Evolutionary conservation across 2,329 filamentous ascomycete species (phyloP), one percentile per base, ranked within the genome.

Genomic region (Colletotrichum melonis): DNA sequence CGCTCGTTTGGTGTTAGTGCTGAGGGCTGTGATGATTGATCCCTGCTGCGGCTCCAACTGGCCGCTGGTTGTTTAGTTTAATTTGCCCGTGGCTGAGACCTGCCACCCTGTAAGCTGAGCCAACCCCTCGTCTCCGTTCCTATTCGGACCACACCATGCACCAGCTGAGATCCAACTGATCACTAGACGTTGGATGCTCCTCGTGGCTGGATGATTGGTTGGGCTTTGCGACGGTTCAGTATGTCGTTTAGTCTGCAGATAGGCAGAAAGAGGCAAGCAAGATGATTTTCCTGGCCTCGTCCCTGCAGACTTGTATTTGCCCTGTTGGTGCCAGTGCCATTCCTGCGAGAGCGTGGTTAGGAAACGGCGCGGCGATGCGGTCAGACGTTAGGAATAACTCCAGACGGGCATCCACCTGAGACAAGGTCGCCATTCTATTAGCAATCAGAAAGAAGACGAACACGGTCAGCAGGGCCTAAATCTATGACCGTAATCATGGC

Each of bases 31-130:
- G 35, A 14, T 59, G 54, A 56, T 55, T 35, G 16, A 69, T 52
- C 70, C 69, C 58, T 70, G 70, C 42, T 70, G 70, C 70, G 70
- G 67, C 70, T 69, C 58, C 35, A 62, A 63, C 26, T 68, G 54
- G 28, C 54, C 59, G 24, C 59, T 12, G 42, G 30, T 59, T 19
- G 16, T 32, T 55, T 24, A 32, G 59, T 52, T 65, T 58, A 38
- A 42, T 35, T 64, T 66, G 59, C 42, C 28, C 30, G 56, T 73
- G 70, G 67, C 70, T 73, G 70, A 73, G 67, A 62, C 67, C 69
- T 57, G 42, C 67, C 59, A 69, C 54, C 69, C 69, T 69, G 54
- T 59, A 57, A 54, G 22, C 56, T 42, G 70, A 65, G 38, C 46
- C 67, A 70, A 60, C 60, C 58, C 57, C 42, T 62, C 38, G 46